These are phyloP conservation scores for Leccinum variabile DNA, from an alignment of 1,284 basidiomycete species.

Conservation along the genomic window DNA sequence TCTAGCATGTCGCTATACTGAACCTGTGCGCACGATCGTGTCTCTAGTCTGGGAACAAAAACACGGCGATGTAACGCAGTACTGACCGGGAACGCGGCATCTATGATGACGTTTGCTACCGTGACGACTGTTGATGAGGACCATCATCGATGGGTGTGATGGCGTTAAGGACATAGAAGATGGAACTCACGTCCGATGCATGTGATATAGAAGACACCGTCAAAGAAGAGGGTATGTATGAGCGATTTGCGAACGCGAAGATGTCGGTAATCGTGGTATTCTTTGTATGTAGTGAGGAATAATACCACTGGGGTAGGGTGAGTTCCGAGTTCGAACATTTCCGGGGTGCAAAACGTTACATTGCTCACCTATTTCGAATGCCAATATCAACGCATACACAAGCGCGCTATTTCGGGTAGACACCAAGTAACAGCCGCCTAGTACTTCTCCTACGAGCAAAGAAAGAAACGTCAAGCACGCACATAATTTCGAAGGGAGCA, in stretches of 20 bases:
- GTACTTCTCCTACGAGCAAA: background rate
- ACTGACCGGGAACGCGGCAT: too few relatives aligned
- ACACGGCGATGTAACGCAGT: background rate
- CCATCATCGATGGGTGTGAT: too few relatives aligned
- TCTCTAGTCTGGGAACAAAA: background rate
- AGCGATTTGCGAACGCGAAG: background rate
- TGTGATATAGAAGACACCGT: background rate
- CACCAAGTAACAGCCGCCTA: background rate
- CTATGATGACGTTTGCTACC: too few relatives aligned
- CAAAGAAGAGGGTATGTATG: background rate
- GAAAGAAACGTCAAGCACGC: background rate
- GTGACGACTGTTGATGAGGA: too few relatives aligned
- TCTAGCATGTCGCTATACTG: constrained; percentile 1
- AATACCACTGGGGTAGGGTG: background rate
- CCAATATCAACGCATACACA: background rate
- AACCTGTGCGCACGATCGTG: background rate
- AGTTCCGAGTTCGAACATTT: too few relatives aligned
- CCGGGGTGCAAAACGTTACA: background rate
- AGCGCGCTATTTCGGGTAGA: background rate
- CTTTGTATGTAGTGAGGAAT: background rate
- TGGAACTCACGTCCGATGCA: background rate
- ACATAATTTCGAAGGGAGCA: background rate
- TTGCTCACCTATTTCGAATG: background rate
- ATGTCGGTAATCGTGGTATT: background rate
- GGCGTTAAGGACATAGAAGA: background rate